Conservation (phyloP, 2,329 filamentous ascomycete genomes). For the Diaporthe destruens region DNA sequence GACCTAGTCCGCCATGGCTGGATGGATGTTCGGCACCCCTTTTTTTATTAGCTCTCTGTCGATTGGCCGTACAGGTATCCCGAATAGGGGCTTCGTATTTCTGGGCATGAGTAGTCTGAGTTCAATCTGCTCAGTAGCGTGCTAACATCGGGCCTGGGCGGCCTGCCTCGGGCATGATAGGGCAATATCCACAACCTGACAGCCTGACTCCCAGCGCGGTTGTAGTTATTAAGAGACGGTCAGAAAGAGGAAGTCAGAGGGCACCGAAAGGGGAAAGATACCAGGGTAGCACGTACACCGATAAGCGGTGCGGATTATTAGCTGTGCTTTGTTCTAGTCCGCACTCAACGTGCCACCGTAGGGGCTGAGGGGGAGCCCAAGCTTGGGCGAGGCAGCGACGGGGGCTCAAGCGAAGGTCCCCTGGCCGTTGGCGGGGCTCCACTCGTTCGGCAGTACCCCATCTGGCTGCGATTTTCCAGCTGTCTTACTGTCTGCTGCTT, state of each 20-base stretch:
- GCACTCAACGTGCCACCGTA: background rate
- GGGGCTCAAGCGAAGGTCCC: constrained; percentile 13
- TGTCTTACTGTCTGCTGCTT: constrained; percentile 30
- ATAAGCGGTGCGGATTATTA: constrained; percentile 8
- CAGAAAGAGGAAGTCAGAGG: constrained; percentile 8
- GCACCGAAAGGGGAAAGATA: constrained; percentile 5
- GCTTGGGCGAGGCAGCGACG: constrained; percentile 1
- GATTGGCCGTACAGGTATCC: constrained; percentile 10
- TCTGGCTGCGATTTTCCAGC: constrained; percentile 40
- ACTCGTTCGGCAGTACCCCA: constrained; percentile 31
- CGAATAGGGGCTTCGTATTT: constrained; percentile 33
- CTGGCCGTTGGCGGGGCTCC: constrained; percentile 34
- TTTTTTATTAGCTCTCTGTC: constrained; percentile 31
- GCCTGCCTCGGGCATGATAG: constrained; percentile 13
- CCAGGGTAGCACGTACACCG: background rate
- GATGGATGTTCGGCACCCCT: constrained; percentile 32
- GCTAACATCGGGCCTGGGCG: constrained; percentile 26
- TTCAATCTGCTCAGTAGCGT: constrained; percentile 28
- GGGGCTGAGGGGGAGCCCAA: background rate
- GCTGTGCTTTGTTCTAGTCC: constrained; percentile 13
- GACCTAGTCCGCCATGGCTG: constrained; percentile 7
- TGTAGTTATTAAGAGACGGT: background rate
- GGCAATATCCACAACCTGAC: background rate
- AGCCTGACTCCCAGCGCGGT: background rate
- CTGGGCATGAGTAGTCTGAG: constrained; percentile 19